These are phyloP conservation scores for Graphiopsis chlorocephala DNA, from an alignment of 2,329 filamentous ascomycete species.

Conservation along the genomic window DNA sequence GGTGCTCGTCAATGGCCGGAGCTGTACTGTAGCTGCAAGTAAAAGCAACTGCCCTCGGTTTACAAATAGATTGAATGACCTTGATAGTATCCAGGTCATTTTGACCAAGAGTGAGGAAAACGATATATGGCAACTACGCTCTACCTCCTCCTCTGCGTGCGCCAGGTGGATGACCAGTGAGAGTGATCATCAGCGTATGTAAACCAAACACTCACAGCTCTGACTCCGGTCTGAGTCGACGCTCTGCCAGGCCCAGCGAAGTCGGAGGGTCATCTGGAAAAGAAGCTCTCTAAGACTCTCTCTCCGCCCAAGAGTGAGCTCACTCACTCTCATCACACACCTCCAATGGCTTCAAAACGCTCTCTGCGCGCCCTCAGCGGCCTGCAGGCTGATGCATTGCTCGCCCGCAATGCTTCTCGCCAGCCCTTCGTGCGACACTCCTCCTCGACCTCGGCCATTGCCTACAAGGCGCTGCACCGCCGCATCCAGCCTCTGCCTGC, in stretches of 20 bases:
- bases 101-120: background rate
- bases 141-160: background rate
- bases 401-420: slow-evolving; percentile 8
- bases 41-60: background rate
- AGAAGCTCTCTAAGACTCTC: slow-evolving; percentile 2
- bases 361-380: slow-evolving; percentile 26
- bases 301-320: background rate
- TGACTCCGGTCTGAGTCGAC: background rate
- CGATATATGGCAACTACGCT: background rate
- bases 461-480: slow-evolving; percentile 94
- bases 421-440: slow-evolving; percentile 27
- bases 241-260: background rate
- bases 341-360: slow-evolving; percentile 37
- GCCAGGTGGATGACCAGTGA: background rate
- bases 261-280: slow-evolving; percentile 6
- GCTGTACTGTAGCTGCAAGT: too few species aligned
- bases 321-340: background rate
- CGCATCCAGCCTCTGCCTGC: slow-evolving; percentile 82
- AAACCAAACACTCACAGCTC: background rate
- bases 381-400: slow-evolving; percentile 11
- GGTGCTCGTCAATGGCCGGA: background rate
- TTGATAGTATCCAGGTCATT: accelerated
- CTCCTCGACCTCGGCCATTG: slow-evolving; percentile 86
- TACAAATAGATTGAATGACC: background rate
- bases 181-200: background rate